A percentile compares a stretch with the other conserved stretches of the same genome.
These are phyloP conservation scores for Fusarium zealandicum DNA, from an alignment of 2,329 filamentous ascomycete species.

Conservation along the genomic window DNA sequence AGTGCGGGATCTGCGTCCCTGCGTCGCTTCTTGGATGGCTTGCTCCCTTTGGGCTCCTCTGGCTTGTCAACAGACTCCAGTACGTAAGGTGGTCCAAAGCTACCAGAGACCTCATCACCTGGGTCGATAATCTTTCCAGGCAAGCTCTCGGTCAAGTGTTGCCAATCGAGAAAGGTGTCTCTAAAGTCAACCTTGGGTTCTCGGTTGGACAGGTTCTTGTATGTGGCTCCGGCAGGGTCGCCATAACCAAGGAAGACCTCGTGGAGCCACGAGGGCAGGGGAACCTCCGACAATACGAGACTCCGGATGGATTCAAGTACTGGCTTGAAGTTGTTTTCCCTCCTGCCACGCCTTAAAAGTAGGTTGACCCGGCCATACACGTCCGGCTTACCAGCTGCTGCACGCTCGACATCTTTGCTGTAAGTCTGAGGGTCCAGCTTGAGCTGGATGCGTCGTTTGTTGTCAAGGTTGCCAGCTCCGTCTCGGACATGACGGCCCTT, in stretches of 20 bases:
- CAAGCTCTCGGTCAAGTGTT: constrained; percentile 88
- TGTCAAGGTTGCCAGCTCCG: constrained; percentile 65
- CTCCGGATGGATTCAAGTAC: constrained; percentile 91
- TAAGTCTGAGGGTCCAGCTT: constrained; percentile 83
- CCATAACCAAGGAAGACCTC: constrained; percentile 98
- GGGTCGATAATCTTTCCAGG: constrained; percentile 88
- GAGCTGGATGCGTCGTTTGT: constrained; percentile 76
- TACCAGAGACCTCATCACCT: constrained; percentile 71
- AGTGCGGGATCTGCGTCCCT: constrained; percentile 75
- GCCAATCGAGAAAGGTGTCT: constrained; percentile 95
- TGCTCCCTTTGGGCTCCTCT: constrained; percentile 58
- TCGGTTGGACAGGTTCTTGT: constrained; percentile 80
- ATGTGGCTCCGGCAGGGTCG: constrained; percentile 86
- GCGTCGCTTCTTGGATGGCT: constrained; percentile 85
- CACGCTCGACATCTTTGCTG: constrained; percentile 74
- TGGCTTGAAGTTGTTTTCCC: constrained; percentile 97
- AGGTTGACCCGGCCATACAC: constrained; percentile 87
- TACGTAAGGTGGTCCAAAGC: constrained; percentile 88
- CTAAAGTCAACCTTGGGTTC: constrained; percentile 85
- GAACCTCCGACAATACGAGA: constrained; percentile 83
- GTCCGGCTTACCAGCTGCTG: constrained; percentile 72
- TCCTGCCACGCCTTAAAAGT: constrained; percentile 79
- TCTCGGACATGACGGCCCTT: constrained; percentile 78
- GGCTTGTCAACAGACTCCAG: constrained; percentile 70
- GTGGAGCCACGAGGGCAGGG: constrained; percentile 89